phyloP scores from a whole-genome alignment of 208 protist species.

The Trypanosoma cruzi region DNA sequence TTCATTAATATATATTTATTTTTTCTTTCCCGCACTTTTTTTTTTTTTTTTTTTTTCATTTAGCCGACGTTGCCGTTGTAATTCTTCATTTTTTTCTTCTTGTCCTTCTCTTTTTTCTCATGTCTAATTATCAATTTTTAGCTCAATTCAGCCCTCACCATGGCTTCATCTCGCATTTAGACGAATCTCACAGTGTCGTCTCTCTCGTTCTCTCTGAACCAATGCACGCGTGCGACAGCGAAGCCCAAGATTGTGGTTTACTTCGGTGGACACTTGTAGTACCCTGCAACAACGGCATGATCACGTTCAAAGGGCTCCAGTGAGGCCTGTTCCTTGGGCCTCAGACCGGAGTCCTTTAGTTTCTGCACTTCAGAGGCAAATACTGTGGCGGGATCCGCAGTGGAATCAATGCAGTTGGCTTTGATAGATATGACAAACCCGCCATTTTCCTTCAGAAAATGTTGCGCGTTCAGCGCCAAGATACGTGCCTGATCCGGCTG shows the following conservation, averaged over 20 bases:
- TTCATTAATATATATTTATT: conserved; percentile 2
- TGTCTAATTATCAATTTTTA: not conserved
- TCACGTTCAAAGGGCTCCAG: conserved; percentile 99
- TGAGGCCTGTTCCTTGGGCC: conserved; percentile 97
- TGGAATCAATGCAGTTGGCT: conserved; percentile 99
- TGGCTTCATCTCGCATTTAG: conserved; percentile 1
- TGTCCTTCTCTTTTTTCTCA: conserved; percentile 4
- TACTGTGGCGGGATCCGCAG: conserved; percentile 95
- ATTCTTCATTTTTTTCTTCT: conserved; percentile 5
- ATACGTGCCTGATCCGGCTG: conserved; percentile 99
- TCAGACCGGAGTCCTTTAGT: conserved; percentile 96
- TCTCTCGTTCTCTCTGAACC: not conserved
- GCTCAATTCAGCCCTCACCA: not conserved
- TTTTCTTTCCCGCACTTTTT: not conserved
- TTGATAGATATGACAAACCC: conserved; percentile 99
- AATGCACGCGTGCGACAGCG: not conserved
- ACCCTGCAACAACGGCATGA: conserved; percentile 97
- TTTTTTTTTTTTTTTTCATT: not conserved
- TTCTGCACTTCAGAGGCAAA: conserved; percentile 98
- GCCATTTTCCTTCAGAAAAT: conserved; percentile 99
- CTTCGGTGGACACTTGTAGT: conserved; percentile 78
- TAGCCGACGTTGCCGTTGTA: no score
- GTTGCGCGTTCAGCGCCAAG: conserved; percentile 98
- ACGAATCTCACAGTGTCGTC: not conserved
- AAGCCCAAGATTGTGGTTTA: conserved; percentile 14